These are phyloP conservation scores for Dalbergia oliveri DNA, from an alignment of 306 rosid species.

Conservation along the genomic window DNA sequence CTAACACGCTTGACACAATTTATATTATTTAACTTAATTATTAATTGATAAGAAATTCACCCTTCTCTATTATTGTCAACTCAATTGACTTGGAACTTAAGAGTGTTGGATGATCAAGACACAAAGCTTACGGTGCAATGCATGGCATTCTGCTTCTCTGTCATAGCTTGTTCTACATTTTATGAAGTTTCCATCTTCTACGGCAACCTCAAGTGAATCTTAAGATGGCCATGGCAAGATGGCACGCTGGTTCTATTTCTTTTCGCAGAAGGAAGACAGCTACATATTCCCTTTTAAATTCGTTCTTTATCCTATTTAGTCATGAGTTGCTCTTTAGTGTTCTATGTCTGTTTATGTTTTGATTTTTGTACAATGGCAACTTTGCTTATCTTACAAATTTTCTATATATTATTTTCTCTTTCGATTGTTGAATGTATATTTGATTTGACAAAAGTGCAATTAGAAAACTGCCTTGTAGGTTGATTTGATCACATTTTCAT, in stretches of 20 bases:
- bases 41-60: too few species aligned
- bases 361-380: background rate
- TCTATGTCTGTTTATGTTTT: background rate
- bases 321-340: too few species aligned
- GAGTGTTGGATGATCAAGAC: too few species aligned
- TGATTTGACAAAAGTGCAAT: background rate
- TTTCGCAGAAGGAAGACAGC: background rate
- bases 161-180: background rate
- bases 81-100: background rate
- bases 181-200: background rate
- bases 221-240: background rate
- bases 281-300: background rate
- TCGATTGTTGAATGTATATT: background rate
- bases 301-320: background rate
- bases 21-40: too few species aligned
- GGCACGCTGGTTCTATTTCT: background rate
- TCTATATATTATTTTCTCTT: background rate
- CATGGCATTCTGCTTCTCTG: too few species aligned
- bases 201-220: background rate
- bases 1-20: too few species aligned
- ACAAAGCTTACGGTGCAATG: too few species aligned
- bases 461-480: background rate
- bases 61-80: too few species aligned
- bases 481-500: background rate
- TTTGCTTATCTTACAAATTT: background rate